These are phyloP conservation scores for Scleroderma citrinum DNA, from an alignment of 768 basidiomycete genomes.

Conservation along the genomic window DNA sequence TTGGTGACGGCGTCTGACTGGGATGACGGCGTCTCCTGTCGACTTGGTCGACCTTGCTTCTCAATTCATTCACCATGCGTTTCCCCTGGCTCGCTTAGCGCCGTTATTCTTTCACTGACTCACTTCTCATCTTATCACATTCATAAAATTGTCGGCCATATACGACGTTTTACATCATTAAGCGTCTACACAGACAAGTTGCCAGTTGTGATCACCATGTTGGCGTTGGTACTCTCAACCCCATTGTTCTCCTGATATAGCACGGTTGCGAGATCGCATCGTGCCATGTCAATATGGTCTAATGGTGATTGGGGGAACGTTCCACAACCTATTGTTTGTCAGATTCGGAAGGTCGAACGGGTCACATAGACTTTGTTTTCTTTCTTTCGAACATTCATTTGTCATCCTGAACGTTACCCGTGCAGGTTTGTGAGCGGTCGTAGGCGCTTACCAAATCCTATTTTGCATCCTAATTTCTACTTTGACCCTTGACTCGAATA, in stretches of 20 bases:
- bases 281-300: not conserved
- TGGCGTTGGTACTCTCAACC: conserved; percentile 7
- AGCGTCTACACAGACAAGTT: conserved; percentile 1
- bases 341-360: conserved; percentile 1
- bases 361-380: not conserved
- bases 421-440: not conserved
- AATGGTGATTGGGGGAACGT: conserved; percentile 1
- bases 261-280: not conserved
- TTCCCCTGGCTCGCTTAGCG: not conserved
- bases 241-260: conserved; percentile 22
- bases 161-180: not conserved
- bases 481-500: not conserved
- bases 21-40: not conserved
- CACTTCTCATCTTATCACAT: not conserved
- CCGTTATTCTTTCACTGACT: not conserved
- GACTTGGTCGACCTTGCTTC: not conserved
- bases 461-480: not conserved
- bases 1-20: no score
- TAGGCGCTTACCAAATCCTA: not conserved
- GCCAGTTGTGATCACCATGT: conserved; percentile 1
- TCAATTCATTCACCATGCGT: not conserved
- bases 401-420: not conserved
- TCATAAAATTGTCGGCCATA: conserved; percentile 1
- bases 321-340: conserved; percentile 11
- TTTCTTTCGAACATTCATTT: not conserved